Evolutionary conservation across 2,329 filamentous ascomycete genomes (phyloP).

Genomic region (Aspergillus thermomutatus): DNA sequence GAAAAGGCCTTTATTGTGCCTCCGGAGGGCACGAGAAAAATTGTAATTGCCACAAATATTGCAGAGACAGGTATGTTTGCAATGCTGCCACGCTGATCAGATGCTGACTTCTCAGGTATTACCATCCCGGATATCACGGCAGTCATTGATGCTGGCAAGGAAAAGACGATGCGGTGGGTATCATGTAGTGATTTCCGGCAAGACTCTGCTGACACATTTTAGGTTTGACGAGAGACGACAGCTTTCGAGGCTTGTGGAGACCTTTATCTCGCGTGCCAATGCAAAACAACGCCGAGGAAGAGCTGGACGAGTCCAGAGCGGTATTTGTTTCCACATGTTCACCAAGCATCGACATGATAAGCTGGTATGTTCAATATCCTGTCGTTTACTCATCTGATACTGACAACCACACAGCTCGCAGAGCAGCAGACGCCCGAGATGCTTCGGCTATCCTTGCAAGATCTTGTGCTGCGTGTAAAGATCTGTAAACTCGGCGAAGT

Average conservation of each 20-base stretch:
- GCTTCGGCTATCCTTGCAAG: slow-evolving; percentile 87
- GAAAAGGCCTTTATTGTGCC: slow-evolving; percentile 88
- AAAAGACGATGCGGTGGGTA: slow-evolving; percentile 75
- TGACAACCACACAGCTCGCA: slow-evolving; percentile 56
- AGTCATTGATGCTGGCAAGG: slow-evolving; percentile 93
- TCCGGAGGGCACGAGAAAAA: slow-evolving; percentile 78
- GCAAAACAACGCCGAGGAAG: slow-evolving; percentile 91
- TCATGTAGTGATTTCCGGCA: slow-evolving; percentile 1
- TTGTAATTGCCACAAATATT: slow-evolving; percentile 96
- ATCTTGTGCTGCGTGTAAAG: slow-evolving; percentile 92
- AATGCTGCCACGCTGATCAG: neutral
- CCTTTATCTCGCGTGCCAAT: slow-evolving; percentile 92
- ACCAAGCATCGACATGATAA: slow-evolving; percentile 85
- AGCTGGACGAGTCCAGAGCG: slow-evolving; percentile 92
- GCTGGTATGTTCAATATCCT: slow-evolving; percentile 35
- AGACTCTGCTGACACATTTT: slow-evolving; percentile 7
- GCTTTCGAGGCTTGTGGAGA: slow-evolving; percentile 84
- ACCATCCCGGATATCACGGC: slow-evolving; percentile 98
- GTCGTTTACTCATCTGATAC: slow-evolving; percentile 3
- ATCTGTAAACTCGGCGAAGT: slow-evolving; percentile 95
- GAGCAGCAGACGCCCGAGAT: slow-evolving; percentile 97
- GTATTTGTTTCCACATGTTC: slow-evolving; percentile 93
- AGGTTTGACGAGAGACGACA: slow-evolving; percentile 90
- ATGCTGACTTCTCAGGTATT: slow-evolving; percentile 50
- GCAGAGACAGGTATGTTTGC: slow-evolving; percentile 74